A percentile compares a stretch with the other conserved stretches of the same genome.
phyloP scores from a whole-genome alignment of 768 basidiomycete genomes.

The Phanerochaete sordida region DNA sequence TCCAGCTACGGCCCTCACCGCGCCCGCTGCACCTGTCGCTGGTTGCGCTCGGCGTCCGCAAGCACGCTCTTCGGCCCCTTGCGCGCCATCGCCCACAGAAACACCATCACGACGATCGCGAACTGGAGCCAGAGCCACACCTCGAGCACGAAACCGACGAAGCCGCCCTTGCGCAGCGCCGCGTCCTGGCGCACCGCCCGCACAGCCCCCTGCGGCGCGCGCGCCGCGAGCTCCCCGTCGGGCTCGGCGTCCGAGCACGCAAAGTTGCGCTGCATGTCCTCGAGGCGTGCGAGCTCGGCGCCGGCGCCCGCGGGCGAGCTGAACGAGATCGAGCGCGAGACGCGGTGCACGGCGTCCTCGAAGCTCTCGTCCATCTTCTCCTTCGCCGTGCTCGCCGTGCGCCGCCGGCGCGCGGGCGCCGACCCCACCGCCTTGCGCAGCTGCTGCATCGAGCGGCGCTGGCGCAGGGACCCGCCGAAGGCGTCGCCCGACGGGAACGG shows the following conservation, averaged over 20 bases:
- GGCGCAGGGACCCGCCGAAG: too few relatives aligned
- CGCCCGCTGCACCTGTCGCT: slow-evolving; percentile 2
- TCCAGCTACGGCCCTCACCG: background rate
- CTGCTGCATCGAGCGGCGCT: slow-evolving; percentile 4
- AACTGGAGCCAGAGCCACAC: slow-evolving; percentile 88
- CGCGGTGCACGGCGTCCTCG: slow-evolving; percentile 17
- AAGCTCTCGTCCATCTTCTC: slow-evolving; percentile 21
- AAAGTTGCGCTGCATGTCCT: background rate
- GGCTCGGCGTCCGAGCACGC: slow-evolving; percentile 4
- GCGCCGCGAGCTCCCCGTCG: background rate
- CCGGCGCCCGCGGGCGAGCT: background rate
- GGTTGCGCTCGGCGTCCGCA: slow-evolving; percentile 36
- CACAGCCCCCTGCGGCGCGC: slow-evolving; percentile 2
- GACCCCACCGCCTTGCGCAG: background rate
- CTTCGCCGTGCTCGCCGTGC: slow-evolving; percentile 9
- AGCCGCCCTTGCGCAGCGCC: slow-evolving; percentile 18
- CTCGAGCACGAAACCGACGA: slow-evolving; percentile 55
- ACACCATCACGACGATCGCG: slow-evolving; percentile 66
- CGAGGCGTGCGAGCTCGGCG: background rate
- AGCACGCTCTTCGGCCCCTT: slow-evolving; percentile 71
- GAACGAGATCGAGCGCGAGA: slow-evolving; percentile 15
- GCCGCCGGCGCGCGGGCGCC: background rate
- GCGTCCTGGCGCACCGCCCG: background rate
- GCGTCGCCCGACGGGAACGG: background rate
- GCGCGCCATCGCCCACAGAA: slow-evolving; percentile 78